Percentiles rank a stretch among this genome's conserved stretches.
Evolutionary conservation across 164 flowering plant species (phyloP).

Genomic region (Cinnamomum micranthum): DNA sequence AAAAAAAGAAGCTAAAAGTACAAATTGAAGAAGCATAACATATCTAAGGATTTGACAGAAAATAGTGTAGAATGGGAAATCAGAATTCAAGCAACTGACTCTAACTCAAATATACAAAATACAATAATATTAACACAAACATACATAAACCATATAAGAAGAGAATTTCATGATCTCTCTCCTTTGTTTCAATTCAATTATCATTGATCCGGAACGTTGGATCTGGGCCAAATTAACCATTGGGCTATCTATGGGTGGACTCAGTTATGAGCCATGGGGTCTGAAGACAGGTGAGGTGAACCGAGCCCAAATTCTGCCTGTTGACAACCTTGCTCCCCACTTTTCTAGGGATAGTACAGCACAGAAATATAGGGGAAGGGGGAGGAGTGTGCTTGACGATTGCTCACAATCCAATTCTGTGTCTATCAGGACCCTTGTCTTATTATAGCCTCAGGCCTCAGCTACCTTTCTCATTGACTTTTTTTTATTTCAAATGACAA

Average conservation of each 20-base stretch:
- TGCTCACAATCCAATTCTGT: neutral
- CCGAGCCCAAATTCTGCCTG: neutral
- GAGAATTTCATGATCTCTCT: too few relatives aligned
- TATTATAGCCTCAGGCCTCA: neutral
- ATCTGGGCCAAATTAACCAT: too few relatives aligned
- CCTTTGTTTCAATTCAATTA: too few relatives aligned
- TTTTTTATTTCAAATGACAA: neutral
- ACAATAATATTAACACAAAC: too few relatives aligned
- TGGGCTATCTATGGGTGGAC: neutral
- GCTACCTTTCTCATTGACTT: neutral
- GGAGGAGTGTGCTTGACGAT: slow-evolving; percentile 14
- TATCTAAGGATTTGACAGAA: too few relatives aligned
- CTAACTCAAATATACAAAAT: too few relatives aligned
- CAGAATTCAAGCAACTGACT: too few relatives aligned
- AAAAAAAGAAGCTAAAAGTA: too few relatives aligned
- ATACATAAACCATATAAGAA: too few relatives aligned
- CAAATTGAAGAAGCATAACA: too few relatives aligned
- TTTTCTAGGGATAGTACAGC: slow-evolving; percentile 7
- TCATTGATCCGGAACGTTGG: too few relatives aligned
- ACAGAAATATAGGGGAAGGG: slow-evolving; percentile 19
- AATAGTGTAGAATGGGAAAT: too few relatives aligned
- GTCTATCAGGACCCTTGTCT: neutral
- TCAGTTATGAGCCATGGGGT: neutral
- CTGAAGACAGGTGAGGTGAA: neutral
- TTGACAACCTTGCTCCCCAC: neutral